A percentile compares a stretch with the other conserved stretches of the same genome.
These are phyloP conservation scores for Fusarium protoensiforme DNA, from an alignment of 2,329 filamentous ascomycete species.

Conservation along the genomic window DNA sequence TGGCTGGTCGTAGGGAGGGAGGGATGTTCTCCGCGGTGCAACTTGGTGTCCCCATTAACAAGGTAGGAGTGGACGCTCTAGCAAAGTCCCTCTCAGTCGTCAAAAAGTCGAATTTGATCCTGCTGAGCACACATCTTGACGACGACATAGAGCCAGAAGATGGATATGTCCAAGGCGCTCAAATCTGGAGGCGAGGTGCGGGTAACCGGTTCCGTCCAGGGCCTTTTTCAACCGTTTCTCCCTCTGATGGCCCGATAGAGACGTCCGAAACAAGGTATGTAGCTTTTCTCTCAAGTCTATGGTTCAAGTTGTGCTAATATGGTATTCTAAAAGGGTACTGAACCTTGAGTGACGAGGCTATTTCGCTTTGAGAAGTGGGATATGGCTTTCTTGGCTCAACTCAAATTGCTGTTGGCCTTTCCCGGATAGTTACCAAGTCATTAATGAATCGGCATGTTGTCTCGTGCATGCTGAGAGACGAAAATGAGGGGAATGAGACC, in stretches of 20 bases:
- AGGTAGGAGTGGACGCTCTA: not conserved
- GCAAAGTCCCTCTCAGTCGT: not conserved
- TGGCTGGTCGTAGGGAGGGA: not conserved
- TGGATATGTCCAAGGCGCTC: not conserved
- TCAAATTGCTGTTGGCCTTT: not conserved
- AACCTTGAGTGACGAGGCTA: not conserved
- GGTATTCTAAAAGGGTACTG: not conserved
- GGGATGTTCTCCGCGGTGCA: not conserved
- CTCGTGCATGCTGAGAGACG: not conserved
- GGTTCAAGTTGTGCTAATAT: not conserved
- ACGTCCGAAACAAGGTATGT: not conserved
- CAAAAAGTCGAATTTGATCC: not conserved
- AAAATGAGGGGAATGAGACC: not conserved
- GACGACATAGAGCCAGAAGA: not conserved
- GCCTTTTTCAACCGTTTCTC: no score
- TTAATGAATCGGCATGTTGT: not conserved
- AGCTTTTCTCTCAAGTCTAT: no score
- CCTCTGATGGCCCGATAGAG: not conserved
- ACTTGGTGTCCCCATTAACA: not conserved
- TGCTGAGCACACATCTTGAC: not conserved
- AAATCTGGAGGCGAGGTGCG: not conserved
- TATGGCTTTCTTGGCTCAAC: not conserved
- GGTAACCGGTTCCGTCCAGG: not conserved
- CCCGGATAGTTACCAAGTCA: not conserved
- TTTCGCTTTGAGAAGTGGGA: not conserved